Evolutionary conservation across 495 filamentous ascomycete genomes (phyloP).

Genomic region (Trypethelium eluteriae): DNA sequence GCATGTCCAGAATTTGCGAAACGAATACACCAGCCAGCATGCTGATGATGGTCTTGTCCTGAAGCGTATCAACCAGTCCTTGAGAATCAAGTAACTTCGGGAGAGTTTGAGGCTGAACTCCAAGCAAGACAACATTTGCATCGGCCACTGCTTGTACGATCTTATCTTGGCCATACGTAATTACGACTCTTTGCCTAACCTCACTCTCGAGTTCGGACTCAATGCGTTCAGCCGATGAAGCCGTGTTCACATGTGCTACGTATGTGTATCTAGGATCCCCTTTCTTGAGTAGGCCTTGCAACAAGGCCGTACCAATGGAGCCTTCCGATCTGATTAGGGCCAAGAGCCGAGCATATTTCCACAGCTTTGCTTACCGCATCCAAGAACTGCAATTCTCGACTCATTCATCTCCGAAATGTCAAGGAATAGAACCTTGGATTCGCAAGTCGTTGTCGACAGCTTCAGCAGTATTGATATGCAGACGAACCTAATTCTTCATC

Average conservation of each 20-base stretch:
- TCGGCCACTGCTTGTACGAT: not conserved
- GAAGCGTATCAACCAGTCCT: not conserved
- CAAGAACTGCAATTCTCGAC: constrained; percentile 11
- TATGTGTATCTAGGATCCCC: not conserved
- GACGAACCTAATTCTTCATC: not conserved
- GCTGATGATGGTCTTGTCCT: constrained; percentile 15
- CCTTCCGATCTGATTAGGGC: constrained; percentile 8
- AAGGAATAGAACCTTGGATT: not conserved
- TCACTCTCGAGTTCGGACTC: not conserved
- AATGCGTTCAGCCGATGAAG: constrained; percentile 5
- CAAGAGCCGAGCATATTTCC: not conserved
- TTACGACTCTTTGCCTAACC: not conserved
- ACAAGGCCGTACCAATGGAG: constrained; percentile 13
- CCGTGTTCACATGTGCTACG: not conserved
- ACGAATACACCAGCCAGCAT: constrained; percentile 14
- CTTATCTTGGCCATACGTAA: constrained; percentile 10
- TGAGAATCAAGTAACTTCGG: not conserved
- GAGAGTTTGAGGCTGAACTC: constrained; percentile 11
- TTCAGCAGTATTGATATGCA: not conserved
- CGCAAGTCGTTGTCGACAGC: not conserved
- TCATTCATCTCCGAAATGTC: not conserved
- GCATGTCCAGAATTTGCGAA: constrained; percentile 7
- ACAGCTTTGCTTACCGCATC: constrained; percentile 12
- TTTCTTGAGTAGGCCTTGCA: constrained; percentile 13
- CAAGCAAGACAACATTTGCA: constrained; percentile 12